Percentiles rank a stretch among this genome's conserved stretches.
phyloP scores from a whole-genome alignment of 176 grass and related monocot species.

The Metroxylon sagu region DNA sequence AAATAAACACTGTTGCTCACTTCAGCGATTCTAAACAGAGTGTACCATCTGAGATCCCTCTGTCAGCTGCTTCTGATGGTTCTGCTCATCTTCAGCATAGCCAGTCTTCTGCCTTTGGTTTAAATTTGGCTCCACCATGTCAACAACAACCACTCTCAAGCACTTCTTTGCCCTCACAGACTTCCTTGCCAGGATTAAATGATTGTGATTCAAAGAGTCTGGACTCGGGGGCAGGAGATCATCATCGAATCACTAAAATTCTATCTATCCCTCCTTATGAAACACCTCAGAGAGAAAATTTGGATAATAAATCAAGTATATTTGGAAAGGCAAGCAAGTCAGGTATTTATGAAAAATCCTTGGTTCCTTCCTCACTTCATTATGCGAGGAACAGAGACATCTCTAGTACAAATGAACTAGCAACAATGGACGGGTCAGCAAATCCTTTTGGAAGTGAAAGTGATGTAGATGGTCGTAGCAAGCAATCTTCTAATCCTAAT shows the following conservation, averaged over 20 bases:
- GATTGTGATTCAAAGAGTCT: slow-evolving; percentile 38
- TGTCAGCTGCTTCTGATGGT: slow-evolving; percentile 29
- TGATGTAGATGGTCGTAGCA: not conserved
- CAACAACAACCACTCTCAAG: slow-evolving; percentile 44
- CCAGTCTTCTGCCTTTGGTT: slow-evolving; percentile 46
- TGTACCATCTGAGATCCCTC: slow-evolving; percentile 26
- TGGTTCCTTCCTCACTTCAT: not conserved
- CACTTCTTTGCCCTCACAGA: slow-evolving; percentile 23
- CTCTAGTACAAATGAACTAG: not conserved
- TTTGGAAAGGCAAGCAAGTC: not conserved
- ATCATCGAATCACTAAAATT: slow-evolving; percentile 12
- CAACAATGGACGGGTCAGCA: not conserved
- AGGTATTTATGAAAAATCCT: not conserved
- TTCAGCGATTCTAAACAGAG: no score
- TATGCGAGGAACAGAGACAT: not conserved
- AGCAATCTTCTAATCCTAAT: not conserved
- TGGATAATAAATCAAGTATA: not conserved
- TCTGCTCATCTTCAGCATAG: slow-evolving; percentile 51
- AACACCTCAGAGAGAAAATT: slow-evolving; percentile 22
- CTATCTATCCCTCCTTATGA: slow-evolving; percentile 25
- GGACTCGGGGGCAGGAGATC: slow-evolving; percentile 30
- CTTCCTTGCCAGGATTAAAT: slow-evolving; percentile 4
- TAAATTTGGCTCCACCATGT: slow-evolving; percentile 62
- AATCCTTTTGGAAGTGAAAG: not conserved
- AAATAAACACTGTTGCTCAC: slow-evolving; percentile 15